Conservation (phyloP, 1,284 basidiomycete species). For the Melampsora larici-populina region DNA sequence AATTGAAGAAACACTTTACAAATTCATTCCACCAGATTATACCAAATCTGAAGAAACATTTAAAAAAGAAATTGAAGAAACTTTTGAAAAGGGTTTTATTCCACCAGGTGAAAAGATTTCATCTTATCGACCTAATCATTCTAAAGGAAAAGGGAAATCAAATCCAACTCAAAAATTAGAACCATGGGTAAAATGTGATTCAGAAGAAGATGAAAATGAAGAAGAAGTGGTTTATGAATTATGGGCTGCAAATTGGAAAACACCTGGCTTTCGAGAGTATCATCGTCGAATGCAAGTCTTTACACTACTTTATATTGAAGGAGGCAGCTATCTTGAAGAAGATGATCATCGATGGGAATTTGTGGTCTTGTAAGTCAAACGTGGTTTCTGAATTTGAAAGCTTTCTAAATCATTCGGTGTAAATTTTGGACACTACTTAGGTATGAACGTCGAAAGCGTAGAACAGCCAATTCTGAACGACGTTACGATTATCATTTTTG, state of each 20-base stretch:
- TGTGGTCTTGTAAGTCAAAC: slow-evolving; percentile 51
- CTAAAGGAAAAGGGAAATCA: slow-evolving; percentile 37
- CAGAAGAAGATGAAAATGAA: slow-evolving; percentile 25
- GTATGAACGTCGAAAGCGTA: slow-evolving; percentile 74
- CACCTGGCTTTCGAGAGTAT: slow-evolving; percentile 84
- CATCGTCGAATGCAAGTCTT: slow-evolving; percentile 94
- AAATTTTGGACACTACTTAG: slow-evolving; percentile 54
- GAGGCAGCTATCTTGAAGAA: slow-evolving; percentile 79
- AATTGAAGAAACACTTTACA: slow-evolving; percentile 70
- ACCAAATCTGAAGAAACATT: slow-evolving; percentile 33
- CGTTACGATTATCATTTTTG: slow-evolving; percentile 74
- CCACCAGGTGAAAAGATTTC: slow-evolving; percentile 39
- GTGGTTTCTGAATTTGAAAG: too few species aligned
- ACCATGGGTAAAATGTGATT: slow-evolving; percentile 26
- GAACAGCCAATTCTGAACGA: slow-evolving; percentile 56
- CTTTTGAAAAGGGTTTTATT: slow-evolving; percentile 2
- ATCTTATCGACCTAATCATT: slow-evolving; percentile 38
- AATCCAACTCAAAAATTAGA: background rate
- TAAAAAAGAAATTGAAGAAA: slow-evolving; percentile 18
- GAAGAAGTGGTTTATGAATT: slow-evolving; percentile 47
- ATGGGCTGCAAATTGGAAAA: slow-evolving; percentile 71
- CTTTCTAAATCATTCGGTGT: too few species aligned
- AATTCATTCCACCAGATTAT: slow-evolving; percentile 71
- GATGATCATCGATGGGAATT: slow-evolving; percentile 57
- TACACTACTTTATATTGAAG: slow-evolving; percentile 91